Conservation (phyloP, 176 grass and related monocot species). For the Bonia amplexicaulis region DNA sequence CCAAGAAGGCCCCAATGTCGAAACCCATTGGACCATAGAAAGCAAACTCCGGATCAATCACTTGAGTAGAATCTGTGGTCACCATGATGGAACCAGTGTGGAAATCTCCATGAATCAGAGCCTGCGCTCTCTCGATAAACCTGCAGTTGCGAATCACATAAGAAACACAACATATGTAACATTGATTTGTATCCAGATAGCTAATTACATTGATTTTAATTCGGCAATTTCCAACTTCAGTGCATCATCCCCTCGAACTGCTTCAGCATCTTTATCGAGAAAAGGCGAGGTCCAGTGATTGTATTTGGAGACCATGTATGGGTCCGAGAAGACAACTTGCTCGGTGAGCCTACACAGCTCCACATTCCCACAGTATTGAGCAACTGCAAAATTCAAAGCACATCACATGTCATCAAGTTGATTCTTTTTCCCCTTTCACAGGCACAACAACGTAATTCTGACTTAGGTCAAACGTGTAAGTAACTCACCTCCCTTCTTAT, state of each 20-base stretch:
- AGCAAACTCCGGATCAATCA: slow-evolving; percentile 92
- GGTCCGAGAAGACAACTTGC: slow-evolving; percentile 91
- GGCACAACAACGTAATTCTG: background rate
- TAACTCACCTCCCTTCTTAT: slow-evolving; percentile 62
- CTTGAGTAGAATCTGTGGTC: slow-evolving; percentile 71
- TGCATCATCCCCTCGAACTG: slow-evolving; percentile 51
- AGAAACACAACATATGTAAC: background rate
- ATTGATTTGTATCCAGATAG: background rate
- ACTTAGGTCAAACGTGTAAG: background rate
- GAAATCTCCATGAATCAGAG: slow-evolving; percentile 95
- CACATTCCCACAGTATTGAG: slow-evolving; percentile 74
- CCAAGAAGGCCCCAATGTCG: slow-evolving; percentile 93
- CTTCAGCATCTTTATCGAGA: slow-evolving; percentile 73
- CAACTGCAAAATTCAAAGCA: slow-evolving; percentile 49
- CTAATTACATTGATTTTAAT: slow-evolving; percentile 65
- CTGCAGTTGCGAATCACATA: slow-evolving; percentile 26
- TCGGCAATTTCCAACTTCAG: slow-evolving; percentile 72
- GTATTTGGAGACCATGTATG: slow-evolving; percentile 63
- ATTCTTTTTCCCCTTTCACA: background rate
- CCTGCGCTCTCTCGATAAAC: slow-evolving; percentile 90
- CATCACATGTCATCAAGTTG: background rate
- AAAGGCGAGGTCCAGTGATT: slow-evolving; percentile 78
- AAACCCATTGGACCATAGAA: slow-evolving; percentile 94
- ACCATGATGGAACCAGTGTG: slow-evolving; percentile 95
- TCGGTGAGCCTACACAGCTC: slow-evolving; percentile 88